Evolutionary conservation across 768 basidiomycete genomes (phyloP).

Genomic region (Pseudohyphozyma bogoriensis): DNA sequence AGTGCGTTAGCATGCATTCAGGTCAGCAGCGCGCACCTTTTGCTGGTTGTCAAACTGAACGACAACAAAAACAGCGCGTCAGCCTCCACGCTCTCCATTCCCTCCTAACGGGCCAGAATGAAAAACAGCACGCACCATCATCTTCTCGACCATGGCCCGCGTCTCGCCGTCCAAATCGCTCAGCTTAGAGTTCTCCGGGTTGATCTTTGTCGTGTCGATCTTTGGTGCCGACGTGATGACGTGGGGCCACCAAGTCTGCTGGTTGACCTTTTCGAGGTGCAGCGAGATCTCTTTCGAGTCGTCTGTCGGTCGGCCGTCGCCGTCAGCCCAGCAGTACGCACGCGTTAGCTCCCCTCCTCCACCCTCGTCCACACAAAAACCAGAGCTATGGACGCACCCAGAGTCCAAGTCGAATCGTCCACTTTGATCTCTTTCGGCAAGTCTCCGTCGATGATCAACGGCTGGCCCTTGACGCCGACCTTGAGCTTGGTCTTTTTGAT

Average conservation of each 20-base stretch:
- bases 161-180: slow-evolving; percentile 95
- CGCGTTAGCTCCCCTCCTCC: background rate
- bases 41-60: slow-evolving; percentile 42
- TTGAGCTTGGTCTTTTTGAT: slow-evolving; percentile 74
- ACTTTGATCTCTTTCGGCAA: slow-evolving; percentile 87
- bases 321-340: background rate
- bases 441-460: slow-evolving; percentile 77
- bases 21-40: slow-evolving; percentile 33
- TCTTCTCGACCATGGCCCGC: slow-evolving; percentile 97
- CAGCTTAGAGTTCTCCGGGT: slow-evolving; percentile 87
- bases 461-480: slow-evolving; percentile 73
- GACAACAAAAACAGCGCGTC: background rate
- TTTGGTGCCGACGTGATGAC: slow-evolving; percentile 90
- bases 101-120: background rate
- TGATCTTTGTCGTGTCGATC: slow-evolving; percentile 91
- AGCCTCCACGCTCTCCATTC: background rate
- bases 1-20: too few relatives aligned
- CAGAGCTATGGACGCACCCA: slow-evolving; percentile 60
- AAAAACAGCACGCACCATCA: slow-evolving; percentile 68
- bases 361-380: background rate
- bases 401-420: slow-evolving; percentile 93
- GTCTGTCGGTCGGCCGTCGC: slow-evolving; percentile 45
- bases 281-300: slow-evolving; percentile 62
- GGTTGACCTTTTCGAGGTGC: slow-evolving; percentile 76
- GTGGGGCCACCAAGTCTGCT: slow-evolving; percentile 95